phyloP scores from a whole-genome alignment of 1,284 basidiomycete genomes.

The Prillingera fragicola region DNA sequence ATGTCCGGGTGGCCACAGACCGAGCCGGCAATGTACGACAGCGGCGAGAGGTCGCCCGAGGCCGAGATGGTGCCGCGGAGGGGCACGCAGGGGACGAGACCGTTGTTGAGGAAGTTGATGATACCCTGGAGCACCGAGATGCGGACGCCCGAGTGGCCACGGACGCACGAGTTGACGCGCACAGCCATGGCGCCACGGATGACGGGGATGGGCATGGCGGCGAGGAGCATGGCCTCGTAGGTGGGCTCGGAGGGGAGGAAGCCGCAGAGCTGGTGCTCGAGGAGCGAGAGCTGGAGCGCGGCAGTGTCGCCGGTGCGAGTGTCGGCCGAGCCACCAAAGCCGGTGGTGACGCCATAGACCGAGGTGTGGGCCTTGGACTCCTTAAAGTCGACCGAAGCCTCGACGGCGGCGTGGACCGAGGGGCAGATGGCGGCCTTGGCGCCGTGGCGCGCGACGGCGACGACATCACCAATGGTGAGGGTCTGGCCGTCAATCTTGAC shows the following conservation, averaged over 20 bases:
- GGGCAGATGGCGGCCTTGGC: conserved; percentile 10
- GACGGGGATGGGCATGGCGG: conserved; percentile 18
- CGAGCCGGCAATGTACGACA: conserved; percentile 16
- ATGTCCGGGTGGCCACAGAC: conserved; percentile 20
- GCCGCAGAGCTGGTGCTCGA: conserved; percentile 22
- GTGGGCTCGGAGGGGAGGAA: conserved; percentile 14
- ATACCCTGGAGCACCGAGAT: conserved; percentile 16
- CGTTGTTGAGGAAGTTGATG: conserved; percentile 16
- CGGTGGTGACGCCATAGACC: conserved; percentile 20
- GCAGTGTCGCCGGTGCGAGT: conserved; percentile 16
- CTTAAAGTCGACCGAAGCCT: conserved; percentile 18
- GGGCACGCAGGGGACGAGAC: conserved; percentile 18
- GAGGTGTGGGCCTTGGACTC: conserved; percentile 20
- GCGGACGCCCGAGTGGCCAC: conserved; percentile 20
- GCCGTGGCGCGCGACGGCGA: conserved; percentile 17
- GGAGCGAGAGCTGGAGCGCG: conserved; percentile 19
- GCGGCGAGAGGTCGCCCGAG: conserved; percentile 16
- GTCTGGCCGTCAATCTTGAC: conserved; percentile 14
- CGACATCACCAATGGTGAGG: conserved; percentile 15
- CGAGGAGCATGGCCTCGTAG: conserved; percentile 18
- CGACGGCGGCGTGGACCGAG: conserved; percentile 7
- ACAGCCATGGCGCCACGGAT: conserved; percentile 19
- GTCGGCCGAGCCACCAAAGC: conserved; percentile 19
- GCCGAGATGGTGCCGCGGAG: conserved; percentile 20
- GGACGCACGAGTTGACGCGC: conserved; percentile 18